Evolutionary conservation across 768 basidiomycete genomes (phyloP), one percentile per base, ranked within the genome.

Genomic region (Boletellus ananiceps): DNA sequence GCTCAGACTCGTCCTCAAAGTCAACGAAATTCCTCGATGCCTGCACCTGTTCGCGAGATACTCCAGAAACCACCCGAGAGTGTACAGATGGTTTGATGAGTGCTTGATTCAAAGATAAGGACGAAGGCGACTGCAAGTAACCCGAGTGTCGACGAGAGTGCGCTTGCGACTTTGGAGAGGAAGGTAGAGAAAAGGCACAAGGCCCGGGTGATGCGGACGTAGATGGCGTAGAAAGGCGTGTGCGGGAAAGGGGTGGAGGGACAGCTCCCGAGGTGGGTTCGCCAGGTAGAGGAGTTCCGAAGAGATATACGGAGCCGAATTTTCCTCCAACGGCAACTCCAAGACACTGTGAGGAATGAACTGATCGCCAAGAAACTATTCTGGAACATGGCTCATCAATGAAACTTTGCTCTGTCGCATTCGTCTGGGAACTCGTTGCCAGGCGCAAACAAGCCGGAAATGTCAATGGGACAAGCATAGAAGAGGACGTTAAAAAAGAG

Each of bases 21-120:
- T 92, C 90, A 2, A 90, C 83, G 58, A 79, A 83, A 56, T 82
- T 88, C 68, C 79, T 88, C 0, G 86, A 81, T 0, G 88, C 89
- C 62, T 90, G 85, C 0, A 79, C 86, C 51, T 78, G 78, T 51
- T 88, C 84, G 8, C 71, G 71, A 8, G 81, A 86, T 5, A 92
- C 69, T 11, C 81, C 83, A n/a, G 88, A 85, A 1, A 88, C 84
- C 5, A 84, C 76, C 5, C 79, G 75, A 15, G 85, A 76, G 44
- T 81, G 78, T 23, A 76, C 68, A n/a, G 77, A 67, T 11, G 83
- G 66, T 33, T 71, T 71, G 61, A 85, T 83, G 4, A 80, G 78
- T 8, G 75, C 53, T 37, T 63, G 66, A 36, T 67, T 61, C 49
- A 71, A 46, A 44, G 64, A 51, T n/a, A 65, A 38, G 4, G 70